Evolutionary conservation across 1,139 yeast species (phyloP).

Genomic region (Yamadazyma epiphylla): DNA sequence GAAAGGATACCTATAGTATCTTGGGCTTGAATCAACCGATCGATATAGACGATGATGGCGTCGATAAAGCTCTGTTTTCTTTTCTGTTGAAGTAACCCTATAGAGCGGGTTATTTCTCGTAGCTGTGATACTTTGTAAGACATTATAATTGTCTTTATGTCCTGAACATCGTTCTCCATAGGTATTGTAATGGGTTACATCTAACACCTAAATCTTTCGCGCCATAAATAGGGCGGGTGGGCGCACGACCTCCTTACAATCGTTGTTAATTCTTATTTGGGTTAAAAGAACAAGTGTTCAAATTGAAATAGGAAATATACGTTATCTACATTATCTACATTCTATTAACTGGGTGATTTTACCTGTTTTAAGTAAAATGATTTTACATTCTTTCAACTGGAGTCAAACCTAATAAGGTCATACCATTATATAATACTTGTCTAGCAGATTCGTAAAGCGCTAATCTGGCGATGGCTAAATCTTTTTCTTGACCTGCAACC

Average conservation of each 20-base stretch:
- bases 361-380: too few relatives aligned
- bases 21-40: neutral
- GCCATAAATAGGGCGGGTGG: too few relatives aligned
- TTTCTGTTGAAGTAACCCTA: neutral
- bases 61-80: neutral
- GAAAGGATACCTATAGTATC: too few relatives aligned
- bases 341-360: too few relatives aligned
- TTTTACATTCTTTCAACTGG: constrained; percentile 97
- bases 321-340: too few relatives aligned
- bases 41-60: neutral
- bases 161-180: neutral
- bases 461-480: constrained; percentile 85
- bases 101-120: neutral
- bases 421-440: constrained; percentile 88
- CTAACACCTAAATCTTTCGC: too few relatives aligned
- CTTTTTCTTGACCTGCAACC: constrained; percentile 95
- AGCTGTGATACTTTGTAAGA: neutral
- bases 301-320: too few relatives aligned
- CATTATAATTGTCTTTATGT: too few relatives aligned
- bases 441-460: constrained; percentile 90
- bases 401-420: constrained; percentile 85
- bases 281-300: too few relatives aligned
- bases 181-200: too few relatives aligned
- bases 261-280: too few relatives aligned
- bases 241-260: too few relatives aligned